Evolutionary conservation across 2,329 filamentous ascomycete species (phyloP).

Genomic region (Aureobasidium subglaciale): DNA sequence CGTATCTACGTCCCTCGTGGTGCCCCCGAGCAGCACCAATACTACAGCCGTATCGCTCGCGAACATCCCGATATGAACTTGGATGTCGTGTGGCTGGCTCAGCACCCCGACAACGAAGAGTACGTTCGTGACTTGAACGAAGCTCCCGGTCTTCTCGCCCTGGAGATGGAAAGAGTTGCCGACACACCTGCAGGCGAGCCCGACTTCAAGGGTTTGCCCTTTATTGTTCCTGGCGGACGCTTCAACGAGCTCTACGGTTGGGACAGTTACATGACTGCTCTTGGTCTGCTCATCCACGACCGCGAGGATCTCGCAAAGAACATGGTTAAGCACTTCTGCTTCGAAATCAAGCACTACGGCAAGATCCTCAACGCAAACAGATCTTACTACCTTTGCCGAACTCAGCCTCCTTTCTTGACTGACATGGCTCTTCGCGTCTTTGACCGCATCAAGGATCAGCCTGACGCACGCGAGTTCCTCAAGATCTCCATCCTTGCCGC

Average conservation of each 20-base stretch:
- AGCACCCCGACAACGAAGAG: constrained; percentile 55
- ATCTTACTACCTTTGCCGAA: constrained; percentile 89
- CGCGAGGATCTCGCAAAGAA: constrained; percentile 80
- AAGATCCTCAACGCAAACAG: constrained; percentile 97
- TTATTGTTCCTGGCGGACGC: constrained; percentile 92
- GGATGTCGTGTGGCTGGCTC: constrained; percentile 74
- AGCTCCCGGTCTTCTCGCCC: constrained; percentile 80
- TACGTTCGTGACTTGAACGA: constrained; percentile 76
- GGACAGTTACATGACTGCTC: constrained; percentile 98
- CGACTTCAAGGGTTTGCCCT: constrained; percentile 73
- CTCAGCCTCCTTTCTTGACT: constrained; percentile 92
- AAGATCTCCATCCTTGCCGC: constrained; percentile 74
- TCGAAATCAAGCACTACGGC: constrained; percentile 96
- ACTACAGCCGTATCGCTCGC: constrained; percentile 73
- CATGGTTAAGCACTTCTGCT: constrained; percentile 96
- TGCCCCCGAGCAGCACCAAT: constrained; percentile 80
- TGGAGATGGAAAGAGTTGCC: constrained; percentile 67
- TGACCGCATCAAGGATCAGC: constrained; percentile 83
- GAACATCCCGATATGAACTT: constrained; percentile 76
- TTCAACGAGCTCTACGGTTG: constrained; percentile 99
- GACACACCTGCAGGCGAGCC: constrained; percentile 63
- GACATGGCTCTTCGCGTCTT: constrained; percentile 95
- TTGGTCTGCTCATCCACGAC: constrained; percentile 80
- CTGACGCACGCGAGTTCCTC: constrained; percentile 73
- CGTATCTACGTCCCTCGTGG: constrained; percentile 85